phyloP scores from a whole-genome alignment of 2,329 filamentous ascomycete species.

The Aspergillus novofumigatus region DNA sequence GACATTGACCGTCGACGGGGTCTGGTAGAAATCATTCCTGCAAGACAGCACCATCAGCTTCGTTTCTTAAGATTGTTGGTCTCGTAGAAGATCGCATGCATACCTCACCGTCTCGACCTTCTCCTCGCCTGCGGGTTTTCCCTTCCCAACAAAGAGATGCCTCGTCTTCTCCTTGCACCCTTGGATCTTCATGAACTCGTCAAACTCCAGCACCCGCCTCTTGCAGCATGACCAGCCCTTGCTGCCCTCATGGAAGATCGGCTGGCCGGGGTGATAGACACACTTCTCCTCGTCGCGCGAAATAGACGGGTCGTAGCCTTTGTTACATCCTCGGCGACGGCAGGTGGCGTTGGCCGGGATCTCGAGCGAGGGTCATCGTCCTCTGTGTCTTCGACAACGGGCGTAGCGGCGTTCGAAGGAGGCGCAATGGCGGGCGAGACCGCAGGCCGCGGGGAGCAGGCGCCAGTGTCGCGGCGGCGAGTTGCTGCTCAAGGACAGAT shows the following conservation, averaged over 20 bases:
- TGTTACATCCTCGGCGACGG: constrained; percentile 70
- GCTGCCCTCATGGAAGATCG: constrained; percentile 96
- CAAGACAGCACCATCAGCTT: neutral
- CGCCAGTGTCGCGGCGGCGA: constrained; percentile 16
- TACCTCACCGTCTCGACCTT: constrained; percentile 73
- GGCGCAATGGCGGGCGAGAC: constrained; percentile 29
- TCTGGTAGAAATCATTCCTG: constrained; percentile 93
- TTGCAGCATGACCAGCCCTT: constrained; percentile 99
- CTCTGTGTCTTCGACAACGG: constrained; percentile 64
- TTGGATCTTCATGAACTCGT: constrained; percentile 94
- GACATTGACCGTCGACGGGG: constrained; percentile 74
- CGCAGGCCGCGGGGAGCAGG: constrained; percentile 15
- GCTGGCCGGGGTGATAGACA: constrained; percentile 80
- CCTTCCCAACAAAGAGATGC: constrained; percentile 78
- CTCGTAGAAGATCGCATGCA: constrained; percentile 31
- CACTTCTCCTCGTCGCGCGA: constrained; percentile 70
- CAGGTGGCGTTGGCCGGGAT: constrained; percentile 73
- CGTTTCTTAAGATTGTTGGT: neutral
- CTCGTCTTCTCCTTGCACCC: constrained; percentile 78
- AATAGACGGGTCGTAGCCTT: constrained; percentile 56
- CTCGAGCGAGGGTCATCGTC: constrained; percentile 72
- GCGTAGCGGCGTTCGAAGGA: constrained; percentile 28
- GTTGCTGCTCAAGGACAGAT: constrained; percentile 12
- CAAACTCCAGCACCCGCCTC: constrained; percentile 88
- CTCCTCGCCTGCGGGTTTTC: constrained; percentile 67